phyloP scores from a whole-genome alignment of 2,329 filamentous ascomycete species.

The Rutstroemia sp. region DNA sequence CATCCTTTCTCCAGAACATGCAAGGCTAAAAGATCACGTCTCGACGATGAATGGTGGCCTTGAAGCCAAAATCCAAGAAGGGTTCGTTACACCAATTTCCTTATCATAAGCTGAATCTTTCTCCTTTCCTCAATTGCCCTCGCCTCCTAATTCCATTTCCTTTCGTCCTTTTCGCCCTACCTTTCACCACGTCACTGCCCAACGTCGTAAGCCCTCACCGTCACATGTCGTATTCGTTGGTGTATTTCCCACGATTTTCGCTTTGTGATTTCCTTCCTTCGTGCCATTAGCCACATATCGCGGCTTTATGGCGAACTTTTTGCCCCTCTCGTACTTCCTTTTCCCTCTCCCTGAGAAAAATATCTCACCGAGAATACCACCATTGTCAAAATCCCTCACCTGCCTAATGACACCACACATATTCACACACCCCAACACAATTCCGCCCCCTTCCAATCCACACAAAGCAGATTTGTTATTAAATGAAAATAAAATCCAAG shows the following conservation, averaged over 20 bases:
- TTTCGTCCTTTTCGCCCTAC: conserved; percentile 9
- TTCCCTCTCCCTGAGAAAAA: neutral
- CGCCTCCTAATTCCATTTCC: conserved; percentile 7
- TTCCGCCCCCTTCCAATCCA: too few species aligned
- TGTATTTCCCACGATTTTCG: neutral
- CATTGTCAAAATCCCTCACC: neutral
- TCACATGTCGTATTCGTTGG: conserved; percentile 9
- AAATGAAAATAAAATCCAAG: neutral
- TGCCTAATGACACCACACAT: neutral
- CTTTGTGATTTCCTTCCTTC: neutral
- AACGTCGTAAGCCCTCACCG: conserved; percentile 1
- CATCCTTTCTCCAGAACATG: conserved; percentile 59
- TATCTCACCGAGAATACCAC: neutral
- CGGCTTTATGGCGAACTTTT: neutral
- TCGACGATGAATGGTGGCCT: conserved; percentile 79
- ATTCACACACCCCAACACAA: too few species aligned
- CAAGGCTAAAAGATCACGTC: conserved; percentile 86
- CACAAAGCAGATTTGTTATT: too few species aligned
- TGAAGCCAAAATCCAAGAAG: conserved; percentile 88
- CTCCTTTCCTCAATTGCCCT: neutral
- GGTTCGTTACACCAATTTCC: conserved; percentile 49
- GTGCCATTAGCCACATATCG: neutral
- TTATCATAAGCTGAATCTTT: conserved; percentile 7
- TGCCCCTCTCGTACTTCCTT: neutral
- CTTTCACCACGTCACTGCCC: conserved; percentile 11